phyloP scores from a whole-genome alignment of 2,329 filamentous ascomycete genomes.

The Sclerotinia trifoliorum region DNA sequence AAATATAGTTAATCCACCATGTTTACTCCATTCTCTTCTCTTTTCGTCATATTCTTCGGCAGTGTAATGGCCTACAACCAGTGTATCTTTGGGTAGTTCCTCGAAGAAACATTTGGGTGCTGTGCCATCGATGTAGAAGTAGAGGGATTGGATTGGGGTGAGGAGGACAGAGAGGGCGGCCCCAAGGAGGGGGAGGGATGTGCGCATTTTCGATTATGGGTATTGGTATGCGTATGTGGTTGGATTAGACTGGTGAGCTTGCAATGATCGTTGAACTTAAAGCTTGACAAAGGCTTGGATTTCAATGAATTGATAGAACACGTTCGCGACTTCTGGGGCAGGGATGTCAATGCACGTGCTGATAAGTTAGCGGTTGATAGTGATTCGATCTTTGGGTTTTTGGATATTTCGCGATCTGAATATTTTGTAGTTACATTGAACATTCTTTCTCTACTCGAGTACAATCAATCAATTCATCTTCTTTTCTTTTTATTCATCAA shows the following conservation, averaged over 20 bases:
- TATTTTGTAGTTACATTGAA: not conserved
- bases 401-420: slow-evolving; percentile 12
- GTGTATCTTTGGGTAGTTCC: slow-evolving; percentile 93
- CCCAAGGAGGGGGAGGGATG: slow-evolving; percentile 59
- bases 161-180: slow-evolving; percentile 56
- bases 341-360: slow-evolving; percentile 15
- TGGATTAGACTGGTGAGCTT: not conserved
- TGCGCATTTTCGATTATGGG: slow-evolving; percentile 49
- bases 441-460: not conserved
- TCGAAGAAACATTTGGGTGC: slow-evolving; percentile 96
- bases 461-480: slow-evolving; percentile 9
- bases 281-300: slow-evolving; percentile 11
- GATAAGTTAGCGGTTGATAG: slow-evolving; percentile 17
- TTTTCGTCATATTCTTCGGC: slow-evolving; percentile 81
- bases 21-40: slow-evolving; percentile 65
- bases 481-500: slow-evolving; percentile 8
- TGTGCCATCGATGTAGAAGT: slow-evolving; percentile 91
- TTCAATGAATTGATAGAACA: slow-evolving; percentile 20
- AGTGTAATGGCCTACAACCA: slow-evolving; percentile 90
- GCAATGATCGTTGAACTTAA: not conserved
- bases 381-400: not conserved
- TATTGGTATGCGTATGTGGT: not conserved
- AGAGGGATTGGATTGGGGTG: slow-evolving; percentile 73
- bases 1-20: slow-evolving; percentile 75
- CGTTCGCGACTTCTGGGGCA: slow-evolving; percentile 22